A percentile compares a stretch with the other conserved stretches of the same genome.
Evolutionary conservation across 257 asterid genomes (phyloP).

Genomic region (Rauvolfia tetraphylla): DNA sequence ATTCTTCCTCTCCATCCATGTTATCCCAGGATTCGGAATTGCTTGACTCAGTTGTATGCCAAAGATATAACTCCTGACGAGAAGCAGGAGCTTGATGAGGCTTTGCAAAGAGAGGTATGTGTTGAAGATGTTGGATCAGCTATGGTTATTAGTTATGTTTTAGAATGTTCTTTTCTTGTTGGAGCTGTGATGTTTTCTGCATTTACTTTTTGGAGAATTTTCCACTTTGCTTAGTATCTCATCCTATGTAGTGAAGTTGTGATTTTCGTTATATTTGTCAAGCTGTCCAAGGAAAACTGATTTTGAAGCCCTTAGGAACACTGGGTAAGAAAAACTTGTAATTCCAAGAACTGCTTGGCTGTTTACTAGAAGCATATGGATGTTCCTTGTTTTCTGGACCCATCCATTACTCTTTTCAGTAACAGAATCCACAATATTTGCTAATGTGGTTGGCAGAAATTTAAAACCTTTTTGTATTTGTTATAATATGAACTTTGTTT

Average conservation of each 20-base stretch:
- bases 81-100: slow-evolving; percentile 95
- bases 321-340: neutral
- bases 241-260: neutral
- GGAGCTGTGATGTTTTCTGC: neutral
- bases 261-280: neutral
- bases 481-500: neutral
- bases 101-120: slow-evolving; percentile 87
- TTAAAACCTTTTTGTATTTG: neutral
- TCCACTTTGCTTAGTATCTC: slow-evolving; percentile 6
- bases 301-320: neutral
- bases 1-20: slow-evolving; percentile 3
- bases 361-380: no score
- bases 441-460: neutral
- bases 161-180: neutral
- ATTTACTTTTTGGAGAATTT: neutral
- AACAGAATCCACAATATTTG: neutral
- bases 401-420: neutral
- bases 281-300: neutral
- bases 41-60: slow-evolving; percentile 75
- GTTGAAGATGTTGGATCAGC: neutral
- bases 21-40: slow-evolving; percentile 60
- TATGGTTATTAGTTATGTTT: slow-evolving; percentile 1
- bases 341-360: neutral
- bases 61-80: slow-evolving; percentile 91
- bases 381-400: neutral